Base-by-base conservation (phyloP, 306 rosid species). In the Glycine latifolia region DNA sequence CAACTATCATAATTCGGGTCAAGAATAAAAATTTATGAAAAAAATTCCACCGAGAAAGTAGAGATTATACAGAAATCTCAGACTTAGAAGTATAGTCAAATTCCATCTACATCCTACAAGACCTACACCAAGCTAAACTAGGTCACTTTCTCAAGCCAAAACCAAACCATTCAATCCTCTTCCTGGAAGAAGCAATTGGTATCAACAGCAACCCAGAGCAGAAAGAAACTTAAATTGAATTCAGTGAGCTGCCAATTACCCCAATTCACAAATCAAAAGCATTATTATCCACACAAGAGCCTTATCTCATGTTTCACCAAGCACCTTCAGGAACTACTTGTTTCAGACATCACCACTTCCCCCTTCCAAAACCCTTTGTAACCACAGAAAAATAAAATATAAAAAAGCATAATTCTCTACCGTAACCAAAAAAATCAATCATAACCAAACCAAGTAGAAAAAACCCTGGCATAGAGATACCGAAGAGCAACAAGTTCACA, bases 91-190 rank as follows among this genome's bases (percentile, higher is more conserved):
- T 60, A 66, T 20, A 70, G 47, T n/a, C n/a, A 11, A 85, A 46
- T 63, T 68, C 72, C 33, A 54, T 55, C 35, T 61, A 26, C 13
- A 49, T 35, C 53, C 71, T 26, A 37, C 41, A 55, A 12, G 47
- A 78, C 53, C 71, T 26, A 37, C 41, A 55, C 31, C 54, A 78
- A 82, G 35, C 71, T 62, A 81, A 76, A 85, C 58, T 62, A 79
- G 52, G 81, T 70, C 54, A n/a, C 31, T 20, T 70, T 77, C 52
- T 16, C 50, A 31, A 78, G 54, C 58, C 80, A 78, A 48, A 83
- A 60, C 33, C 10, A 72, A 84, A 79, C 26, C 81, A 77, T 49
- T 66, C 66, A 76, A 85, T 73, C 65, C 12, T 59, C 16, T 44
- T 62, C 46, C 10, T 37, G 81, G 58, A 10, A 78, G 75, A 35